Base-by-base conservation (phyloP, 352 stramenopile species). In the Phytopythium cucurbitacearum region DNA sequence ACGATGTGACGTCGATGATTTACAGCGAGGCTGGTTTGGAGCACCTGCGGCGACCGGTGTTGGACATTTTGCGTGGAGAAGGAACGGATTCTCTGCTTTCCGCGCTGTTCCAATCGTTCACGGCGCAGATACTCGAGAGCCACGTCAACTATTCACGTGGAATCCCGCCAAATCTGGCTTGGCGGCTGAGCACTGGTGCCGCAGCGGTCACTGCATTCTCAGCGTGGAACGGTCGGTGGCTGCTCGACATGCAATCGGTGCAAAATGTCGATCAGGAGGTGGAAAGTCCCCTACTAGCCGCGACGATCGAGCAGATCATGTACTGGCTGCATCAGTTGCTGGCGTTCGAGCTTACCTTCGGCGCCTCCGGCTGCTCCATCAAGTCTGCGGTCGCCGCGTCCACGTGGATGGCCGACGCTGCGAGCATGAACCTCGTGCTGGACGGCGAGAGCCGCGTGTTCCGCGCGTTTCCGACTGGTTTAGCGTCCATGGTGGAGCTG, bases 391-490 rank as follows among this genome's bases (percentile, higher is more conserved):
- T 57, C 15, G 16, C n/a, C 11, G n/a, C n/a, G 1, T 42, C 10
- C 12, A 43, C 33, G 3, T 21, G 21, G 12, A 40, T 35, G 21
- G 21, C 21, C 21, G 21, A 28, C 21, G 21, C 21, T 7, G 37
- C 50, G n/a, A 39, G 40, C 3, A 69, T 73, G 60, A 36, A 32
- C 15, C 34, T 77, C 9, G 40, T 67, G 16, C 43, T 74, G 13
- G 68, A 77, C 41, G 64, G 62, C 0, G 48, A 56, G 28, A 36
- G 60, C 7, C 65, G 52, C 9, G 51, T 62, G 39, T 74, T 71
- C 43, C 51, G 56, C 33, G 63, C 69, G 7, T 35, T 75, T 4
- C 66, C 63, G 9, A 71, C 56, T 32, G 66, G 63, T 4, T 11
- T 59, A 4, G 44, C 53, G 7, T 63, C 62, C 6, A 53, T 49